phyloP scores from a whole-genome alignment of 2,329 filamentous ascomycete species.

The Alternaria sp. region DNA sequence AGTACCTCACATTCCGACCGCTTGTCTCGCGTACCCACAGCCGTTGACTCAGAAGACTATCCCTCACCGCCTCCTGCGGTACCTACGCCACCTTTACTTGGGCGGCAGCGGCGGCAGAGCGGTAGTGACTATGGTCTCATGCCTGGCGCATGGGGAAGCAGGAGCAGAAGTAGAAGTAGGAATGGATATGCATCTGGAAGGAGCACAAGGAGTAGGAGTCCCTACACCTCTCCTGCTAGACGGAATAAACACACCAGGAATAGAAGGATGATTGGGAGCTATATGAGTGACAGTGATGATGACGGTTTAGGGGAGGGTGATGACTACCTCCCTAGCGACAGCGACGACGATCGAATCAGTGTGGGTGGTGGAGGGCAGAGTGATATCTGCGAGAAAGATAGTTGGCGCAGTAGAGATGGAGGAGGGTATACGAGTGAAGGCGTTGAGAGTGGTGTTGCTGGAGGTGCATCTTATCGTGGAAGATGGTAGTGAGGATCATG shows the following conservation, averaged over 20 bases:
- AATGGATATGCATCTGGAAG: not conserved
- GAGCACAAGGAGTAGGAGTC: not conserved
- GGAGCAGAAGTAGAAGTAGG: not conserved
- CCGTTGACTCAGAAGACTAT: conserved; percentile 1
- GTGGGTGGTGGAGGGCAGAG: not conserved
- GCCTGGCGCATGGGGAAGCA: not conserved
- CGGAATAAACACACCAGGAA: not conserved
- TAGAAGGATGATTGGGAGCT: not conserved
- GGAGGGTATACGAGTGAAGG: conserved; percentile 5
- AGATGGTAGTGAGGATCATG: not conserved
- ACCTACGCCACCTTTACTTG: not conserved
- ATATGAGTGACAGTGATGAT: conserved; percentile 3
- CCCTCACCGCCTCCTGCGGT: not conserved
- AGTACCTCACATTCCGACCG: not conserved
- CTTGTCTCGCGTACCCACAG: not conserved
- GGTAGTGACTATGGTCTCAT: not conserved
- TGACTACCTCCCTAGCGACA: conserved; percentile 5
- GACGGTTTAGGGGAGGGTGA: conserved; percentile 9
- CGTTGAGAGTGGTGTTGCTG: not conserved
- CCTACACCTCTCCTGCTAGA: not conserved
- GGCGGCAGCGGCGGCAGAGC: not conserved
- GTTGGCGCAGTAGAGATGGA: not conserved
- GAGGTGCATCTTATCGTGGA: not conserved
- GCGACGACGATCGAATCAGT: conserved; percentile 1
- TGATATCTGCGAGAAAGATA: not conserved